Percentiles rank a stretch among this genome's conserved stretches.
Conservation (phyloP, 2,329 filamentous ascomycete genomes). For the Pseudogymnoascus sp. region DNA sequence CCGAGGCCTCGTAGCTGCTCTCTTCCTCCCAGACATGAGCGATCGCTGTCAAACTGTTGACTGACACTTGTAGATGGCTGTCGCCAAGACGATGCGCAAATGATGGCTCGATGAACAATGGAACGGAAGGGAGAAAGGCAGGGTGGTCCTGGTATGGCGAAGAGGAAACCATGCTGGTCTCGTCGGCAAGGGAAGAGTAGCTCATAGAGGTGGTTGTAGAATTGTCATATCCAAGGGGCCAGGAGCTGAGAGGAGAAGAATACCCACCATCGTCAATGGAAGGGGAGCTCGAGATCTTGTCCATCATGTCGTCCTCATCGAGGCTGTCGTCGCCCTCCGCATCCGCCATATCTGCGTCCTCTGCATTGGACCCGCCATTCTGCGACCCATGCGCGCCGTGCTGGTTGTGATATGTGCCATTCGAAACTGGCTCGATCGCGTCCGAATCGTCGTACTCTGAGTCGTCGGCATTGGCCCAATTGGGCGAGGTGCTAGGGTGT, state of each 20-base stretch:
- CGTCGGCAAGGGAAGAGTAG: neutral
- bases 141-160: neutral
- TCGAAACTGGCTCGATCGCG: conserved; percentile 43
- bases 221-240: conserved; percentile 22
- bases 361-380: conserved; percentile 46
- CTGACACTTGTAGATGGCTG: conserved; percentile 17
- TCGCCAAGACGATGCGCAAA: conserved; percentile 26
- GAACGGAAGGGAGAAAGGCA: neutral
- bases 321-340: conserved; percentile 65
- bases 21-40: neutral
- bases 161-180: neutral
- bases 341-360: conserved; percentile 58
- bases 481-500: conserved; percentile 53
- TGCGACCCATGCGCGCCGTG: conserved; percentile 43
- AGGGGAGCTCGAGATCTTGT: conserved; percentile 96
- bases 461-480: conserved; percentile 35
- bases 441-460: conserved; percentile 36
- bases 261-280: conserved; percentile 99
- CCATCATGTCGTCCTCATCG: conserved; percentile 86
- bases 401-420: conserved; percentile 45
- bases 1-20: neutral
- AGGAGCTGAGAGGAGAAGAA: conserved; percentile 23
- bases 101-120: conserved; percentile 24
- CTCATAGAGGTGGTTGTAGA: neutral
- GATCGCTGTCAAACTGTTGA: neutral